Evolutionary conservation across 148 eudicot species (phyloP).

Genomic region (Vaccinium darrowii): DNA sequence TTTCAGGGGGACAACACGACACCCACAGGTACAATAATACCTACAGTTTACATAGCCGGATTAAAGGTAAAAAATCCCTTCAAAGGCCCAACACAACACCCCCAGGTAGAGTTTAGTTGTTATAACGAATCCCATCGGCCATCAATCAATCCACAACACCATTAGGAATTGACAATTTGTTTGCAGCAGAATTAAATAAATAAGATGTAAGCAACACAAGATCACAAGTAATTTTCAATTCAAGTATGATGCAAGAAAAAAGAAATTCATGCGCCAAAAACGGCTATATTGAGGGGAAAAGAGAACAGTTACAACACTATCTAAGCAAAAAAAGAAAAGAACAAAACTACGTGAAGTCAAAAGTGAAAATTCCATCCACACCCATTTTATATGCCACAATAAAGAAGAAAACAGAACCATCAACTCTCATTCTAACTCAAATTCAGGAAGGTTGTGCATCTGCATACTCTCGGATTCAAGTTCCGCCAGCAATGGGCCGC

Average conservation of each 20-base stretch:
- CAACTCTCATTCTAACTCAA: slow-evolving; percentile 51
- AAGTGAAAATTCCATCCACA: slow-evolving; percentile 5
- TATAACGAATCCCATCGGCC: not conserved
- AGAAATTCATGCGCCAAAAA: not conserved
- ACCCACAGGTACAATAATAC: not conserved
- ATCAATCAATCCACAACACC: not conserved
- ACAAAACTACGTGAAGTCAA: slow-evolving; percentile 1
- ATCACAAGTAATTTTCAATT: not conserved
- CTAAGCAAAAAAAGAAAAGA: not conserved
- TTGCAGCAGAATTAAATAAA: not conserved
- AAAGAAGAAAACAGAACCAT: not conserved
- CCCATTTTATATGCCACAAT: slow-evolving; percentile 1
- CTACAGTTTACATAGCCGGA: not conserved
- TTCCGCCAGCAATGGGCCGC: slow-evolving; percentile 53
- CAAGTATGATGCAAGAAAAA: not conserved
- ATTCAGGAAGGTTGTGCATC: slow-evolving; percentile 46
- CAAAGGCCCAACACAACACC: not conserved
- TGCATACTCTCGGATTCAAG: slow-evolving; percentile 52
- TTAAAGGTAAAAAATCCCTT: not conserved
- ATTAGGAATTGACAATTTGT: not conserved
- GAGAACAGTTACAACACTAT: not conserved
- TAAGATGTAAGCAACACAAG: not conserved
- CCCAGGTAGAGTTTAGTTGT: not conserved
- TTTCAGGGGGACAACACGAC: not conserved
- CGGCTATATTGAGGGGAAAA: not conserved